Base-by-base conservation (phyloP, 1,284 basidiomycete genomes). In the Trametes pubescens region DNA sequence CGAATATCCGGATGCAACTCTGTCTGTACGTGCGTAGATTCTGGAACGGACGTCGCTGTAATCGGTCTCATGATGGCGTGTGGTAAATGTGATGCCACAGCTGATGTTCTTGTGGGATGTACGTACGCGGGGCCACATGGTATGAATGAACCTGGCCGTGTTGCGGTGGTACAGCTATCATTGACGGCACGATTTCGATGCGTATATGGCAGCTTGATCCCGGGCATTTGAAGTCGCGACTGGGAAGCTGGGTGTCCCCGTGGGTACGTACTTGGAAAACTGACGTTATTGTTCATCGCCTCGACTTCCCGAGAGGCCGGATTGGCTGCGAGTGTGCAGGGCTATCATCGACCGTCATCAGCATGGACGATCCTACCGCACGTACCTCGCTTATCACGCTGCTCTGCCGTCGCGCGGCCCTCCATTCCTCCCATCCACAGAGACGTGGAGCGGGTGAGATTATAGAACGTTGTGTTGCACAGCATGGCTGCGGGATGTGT, bases 401-500 rank as follows among this genome's bases (percentile, higher is more conserved):
- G 47, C 24, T 10, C 24, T 48, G 11, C 47, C 47, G 7, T 10
- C 47, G 11, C 26, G 44, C 44, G 8, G 21, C 7, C 51, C 34
- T 2, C 24, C 51, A 4, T 29, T 37, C 29, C 29, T 14, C 3
- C 49, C 29, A 51, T 29, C 49, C 29, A 51, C 49, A 34, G 29
- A 51, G 21, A 26, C 6, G 2, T 35, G 49, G 49, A 35, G 49
- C 49, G 10, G 16, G 51, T 53, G 37, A 14, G 6, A 16, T n/a
- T 49, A 34, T 57, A n/a, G 46, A 35, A 24, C 13, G n/a, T 38
- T 37, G 56, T 49, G 46, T 18, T 29, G 46, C 56, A 48, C 44
- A 38, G 56, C 56, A 48, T 57, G 46, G 53, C 56, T 57, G 56
- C 56, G 56, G 44, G 56, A 48, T 43, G 40, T 46, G 54, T 48